phyloP scores from a whole-genome alignment of 495 filamentous ascomycete species.

The Echria macrotheca region DNA sequence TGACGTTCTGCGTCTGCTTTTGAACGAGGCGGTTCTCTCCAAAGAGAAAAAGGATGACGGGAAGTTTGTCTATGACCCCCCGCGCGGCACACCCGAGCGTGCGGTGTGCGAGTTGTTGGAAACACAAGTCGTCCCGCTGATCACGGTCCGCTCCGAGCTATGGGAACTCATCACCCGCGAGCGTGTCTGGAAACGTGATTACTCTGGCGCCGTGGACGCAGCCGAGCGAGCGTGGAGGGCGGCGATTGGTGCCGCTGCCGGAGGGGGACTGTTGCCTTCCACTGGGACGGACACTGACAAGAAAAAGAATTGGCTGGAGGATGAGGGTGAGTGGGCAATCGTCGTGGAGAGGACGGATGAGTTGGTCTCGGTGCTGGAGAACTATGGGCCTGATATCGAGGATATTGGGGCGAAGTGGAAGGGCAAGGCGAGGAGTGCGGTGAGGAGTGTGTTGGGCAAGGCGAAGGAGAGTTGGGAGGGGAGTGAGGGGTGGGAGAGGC shows the following conservation, averaged over 20 bases:
- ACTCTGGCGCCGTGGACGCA: slow-evolving; percentile 65
- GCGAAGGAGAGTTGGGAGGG: slow-evolving; percentile 82
- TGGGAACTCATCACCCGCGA: slow-evolving; percentile 70
- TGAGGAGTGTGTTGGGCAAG: slow-evolving; percentile 73
- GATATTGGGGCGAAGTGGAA: slow-evolving; percentile 66
- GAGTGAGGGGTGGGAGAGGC: slow-evolving; percentile 59
- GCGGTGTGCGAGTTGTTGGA: slow-evolving; percentile 70
- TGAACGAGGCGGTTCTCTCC: slow-evolving; percentile 58
- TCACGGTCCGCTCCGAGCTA: slow-evolving; percentile 69
- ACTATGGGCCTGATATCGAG: slow-evolving; percentile 47
- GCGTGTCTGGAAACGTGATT: slow-evolving; percentile 63
- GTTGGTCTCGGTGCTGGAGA: slow-evolving; percentile 61
- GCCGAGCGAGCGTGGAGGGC: slow-evolving; percentile 88
- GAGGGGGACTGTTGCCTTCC: slow-evolving; percentile 11
- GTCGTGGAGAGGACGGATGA: slow-evolving; percentile 62
- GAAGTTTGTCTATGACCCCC: slow-evolving; percentile 34
- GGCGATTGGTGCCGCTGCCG: slow-evolving; percentile 40
- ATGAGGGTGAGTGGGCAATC: slow-evolving; percentile 48
- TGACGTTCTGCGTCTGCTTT: slow-evolving; percentile 62
- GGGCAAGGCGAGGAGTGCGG: slow-evolving; percentile 78
- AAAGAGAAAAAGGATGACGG: slow-evolving; percentile 23
- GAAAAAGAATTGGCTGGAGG: slow-evolving; percentile 39
- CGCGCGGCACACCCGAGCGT: slow-evolving; percentile 42
- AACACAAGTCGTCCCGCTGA: slow-evolving; percentile 65
- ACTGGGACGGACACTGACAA: slow-evolving; percentile 21